Conservation (phyloP, 2,329 filamentous ascomycete genomes). For the Colletotrichum magnum region DNA sequence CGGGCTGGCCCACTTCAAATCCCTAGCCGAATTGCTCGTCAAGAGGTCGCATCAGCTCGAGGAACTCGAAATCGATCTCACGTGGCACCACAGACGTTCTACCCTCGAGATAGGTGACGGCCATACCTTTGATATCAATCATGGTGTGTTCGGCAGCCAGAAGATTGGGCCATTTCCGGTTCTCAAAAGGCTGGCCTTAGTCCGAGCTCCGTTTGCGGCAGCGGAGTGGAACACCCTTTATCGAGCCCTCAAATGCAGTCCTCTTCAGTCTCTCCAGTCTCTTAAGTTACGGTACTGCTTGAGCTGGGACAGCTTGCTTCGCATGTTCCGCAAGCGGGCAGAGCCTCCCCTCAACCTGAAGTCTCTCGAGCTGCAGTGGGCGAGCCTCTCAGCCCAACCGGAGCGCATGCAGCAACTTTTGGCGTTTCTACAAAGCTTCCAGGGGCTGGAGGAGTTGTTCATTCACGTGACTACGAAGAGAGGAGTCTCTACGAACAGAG, state of each 20-base stretch:
- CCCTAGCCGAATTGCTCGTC: background rate
- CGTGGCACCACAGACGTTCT: background rate
- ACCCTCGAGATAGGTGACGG: too few relatives aligned
- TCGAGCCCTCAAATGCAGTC: background rate
- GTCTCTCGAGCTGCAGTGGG: background rate
- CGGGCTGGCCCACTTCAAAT: background rate
- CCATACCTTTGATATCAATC: background rate
- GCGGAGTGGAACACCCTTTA: background rate
- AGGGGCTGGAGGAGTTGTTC: too few relatives aligned
- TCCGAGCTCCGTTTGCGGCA: background rate
- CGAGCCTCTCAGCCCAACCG: too few relatives aligned
- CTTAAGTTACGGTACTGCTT: background rate
- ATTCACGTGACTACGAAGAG: too few relatives aligned
- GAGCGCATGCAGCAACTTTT: too few relatives aligned
- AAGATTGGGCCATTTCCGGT: background rate
- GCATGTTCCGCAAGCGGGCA: background rate
- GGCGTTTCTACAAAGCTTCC: too few relatives aligned
- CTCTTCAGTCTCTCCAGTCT: background rate
- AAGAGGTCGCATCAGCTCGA: background rate
- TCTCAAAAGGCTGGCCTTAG: background rate
- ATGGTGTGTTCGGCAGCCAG: background rate
- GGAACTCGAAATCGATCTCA: background rate
- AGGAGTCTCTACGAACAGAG: too few relatives aligned
- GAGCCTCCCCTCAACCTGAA: background rate
- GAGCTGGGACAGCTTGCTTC: background rate